Evolutionary conservation across 257 asterid genomes (phyloP).

Genomic region (Schizonepeta tenuifolia): DNA sequence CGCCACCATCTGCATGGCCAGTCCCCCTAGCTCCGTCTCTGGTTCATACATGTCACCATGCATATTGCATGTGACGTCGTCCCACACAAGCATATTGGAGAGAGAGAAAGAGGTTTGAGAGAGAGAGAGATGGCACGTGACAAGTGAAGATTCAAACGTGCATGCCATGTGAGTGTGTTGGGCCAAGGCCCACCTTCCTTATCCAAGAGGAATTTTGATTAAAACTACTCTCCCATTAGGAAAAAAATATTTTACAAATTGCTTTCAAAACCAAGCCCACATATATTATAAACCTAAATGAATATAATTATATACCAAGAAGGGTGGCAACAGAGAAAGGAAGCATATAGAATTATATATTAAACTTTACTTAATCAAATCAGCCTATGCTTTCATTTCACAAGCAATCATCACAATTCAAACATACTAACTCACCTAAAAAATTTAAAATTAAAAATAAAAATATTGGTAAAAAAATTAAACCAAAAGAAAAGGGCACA

Average conservation of each 20-base stretch:
- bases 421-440: conserved; percentile 52
- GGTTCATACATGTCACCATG: conserved; percentile 31
- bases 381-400: conserved; percentile 47
- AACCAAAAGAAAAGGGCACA: conserved; percentile 35
- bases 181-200: conserved; percentile 55
- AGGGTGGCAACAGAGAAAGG: conserved; percentile 20
- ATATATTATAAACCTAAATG: conserved; percentile 13
- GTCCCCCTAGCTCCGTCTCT: no score
- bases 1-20: no score
- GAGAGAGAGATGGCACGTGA: conserved; percentile 59
- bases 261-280: conserved; percentile 30
- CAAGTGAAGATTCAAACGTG: conserved; percentile 47
- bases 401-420: conserved; percentile 56
- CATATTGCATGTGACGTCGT: conserved; percentile 33
- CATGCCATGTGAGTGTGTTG: conserved; percentile 63
- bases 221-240: conserved; percentile 30
- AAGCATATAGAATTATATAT: conserved; percentile 30
- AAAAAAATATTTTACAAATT: not conserved
- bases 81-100: not conserved
- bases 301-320: conserved; percentile 24
- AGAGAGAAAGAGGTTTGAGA: not conserved
- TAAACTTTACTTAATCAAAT: conserved; percentile 35
- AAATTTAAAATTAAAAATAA: conserved; percentile 19
- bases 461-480: not conserved
- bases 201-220: conserved; percentile 42